Base-by-base conservation (phyloP, 805 yeast species). In the Millerozyma miso region DNA sequence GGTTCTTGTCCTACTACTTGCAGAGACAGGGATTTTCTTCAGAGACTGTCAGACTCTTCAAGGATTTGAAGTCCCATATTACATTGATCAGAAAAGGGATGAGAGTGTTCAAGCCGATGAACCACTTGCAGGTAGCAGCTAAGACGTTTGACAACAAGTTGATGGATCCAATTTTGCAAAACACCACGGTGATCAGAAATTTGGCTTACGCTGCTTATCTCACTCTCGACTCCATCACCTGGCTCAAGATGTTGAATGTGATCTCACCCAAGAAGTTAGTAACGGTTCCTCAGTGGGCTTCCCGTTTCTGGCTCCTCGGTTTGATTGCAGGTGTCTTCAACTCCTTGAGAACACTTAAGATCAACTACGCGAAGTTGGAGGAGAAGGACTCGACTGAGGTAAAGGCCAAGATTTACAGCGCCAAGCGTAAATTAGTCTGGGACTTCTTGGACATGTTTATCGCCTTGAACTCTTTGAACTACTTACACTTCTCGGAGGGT, bases 71-170 rank as follows among this genome's bases (percentile, higher is more conserved):
- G 65, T 60, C 59, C 36, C 80, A 84, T 49, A 75, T 88, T 23
- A 76, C 87, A 1, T 62, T 83, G 45, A 74, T 87, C 48, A 81
- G 98, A 62, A 91, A 91, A 69, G 82, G 89, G 17, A 67, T 90
- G 71, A 79, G 97, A 56, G 80, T 84, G 56, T 77, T 88, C 49
- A 90, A 89, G 65, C 95, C 95, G 1, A 67, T 90, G 55, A 74
- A 73, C 54, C 88, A 84, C 59, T 57, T 86, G 42, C 80, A 81
- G 53, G 75, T 79, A n/a, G 86, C 90, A 3, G 72, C 85, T 2
- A 73, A 76, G 48, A 76, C 86, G 12, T 76, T 71, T 53, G 86
- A 81, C 57, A 81, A 87, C 63, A 83, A 85, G 69, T 74, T 88
- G 36, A 60, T 76, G 40, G 91, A 85, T 60, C 76, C 77, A 8